A percentile compares a stretch with the other conserved stretches of the same genome.
Conservation (phyloP, 1,284 basidiomycete genomes). For the Cystobasidium sp. region DNA sequence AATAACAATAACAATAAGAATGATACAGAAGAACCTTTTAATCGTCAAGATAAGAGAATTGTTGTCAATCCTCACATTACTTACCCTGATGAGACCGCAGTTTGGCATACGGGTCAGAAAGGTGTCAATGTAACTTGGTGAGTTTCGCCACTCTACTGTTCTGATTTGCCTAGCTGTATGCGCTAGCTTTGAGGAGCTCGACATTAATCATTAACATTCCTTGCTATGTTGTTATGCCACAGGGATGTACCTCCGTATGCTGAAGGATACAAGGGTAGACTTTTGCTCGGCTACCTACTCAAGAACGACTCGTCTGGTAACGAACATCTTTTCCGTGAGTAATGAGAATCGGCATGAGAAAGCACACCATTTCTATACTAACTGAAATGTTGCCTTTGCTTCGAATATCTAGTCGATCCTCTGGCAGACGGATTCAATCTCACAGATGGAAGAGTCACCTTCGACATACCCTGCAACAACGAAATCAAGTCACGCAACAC, state of each 20-base stretch:
- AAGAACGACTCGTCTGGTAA: slow-evolving; percentile 30
- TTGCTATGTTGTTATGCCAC: not conserved
- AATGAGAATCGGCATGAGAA: not conserved
- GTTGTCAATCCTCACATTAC: slow-evolving; percentile 37
- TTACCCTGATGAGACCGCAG: slow-evolving; percentile 29
- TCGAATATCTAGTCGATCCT: slow-evolving; percentile 5
- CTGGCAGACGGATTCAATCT: slow-evolving; percentile 38
- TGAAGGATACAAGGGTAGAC: slow-evolving; percentile 32
- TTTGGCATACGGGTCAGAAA: slow-evolving; percentile 39
- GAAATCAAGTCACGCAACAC: slow-evolving; percentile 31
- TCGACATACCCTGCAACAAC: slow-evolving; percentile 40
- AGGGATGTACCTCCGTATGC: slow-evolving; percentile 27
- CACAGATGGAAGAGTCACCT: slow-evolving; percentile 31
- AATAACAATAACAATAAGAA: not conserved
- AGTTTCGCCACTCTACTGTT: not conserved
- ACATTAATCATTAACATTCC: too few relatives aligned
- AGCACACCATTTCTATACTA: not conserved
- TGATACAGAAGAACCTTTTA: not conserved
- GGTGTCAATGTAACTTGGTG: slow-evolving; percentile 36
- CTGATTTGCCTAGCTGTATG: too few relatives aligned
- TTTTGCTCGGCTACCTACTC: slow-evolving; percentile 36
- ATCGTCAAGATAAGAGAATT: slow-evolving; percentile 23
- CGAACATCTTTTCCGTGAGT: slow-evolving; percentile 39
- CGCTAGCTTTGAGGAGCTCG: not conserved
- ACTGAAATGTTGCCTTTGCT: not conserved